A percentile compares a stretch with the other conserved stretches of the same genome.
These are phyloP conservation scores for Yamadazyma diospyri DNA, from an alignment of 1,139 yeast genomes.

Conservation along the genomic window DNA sequence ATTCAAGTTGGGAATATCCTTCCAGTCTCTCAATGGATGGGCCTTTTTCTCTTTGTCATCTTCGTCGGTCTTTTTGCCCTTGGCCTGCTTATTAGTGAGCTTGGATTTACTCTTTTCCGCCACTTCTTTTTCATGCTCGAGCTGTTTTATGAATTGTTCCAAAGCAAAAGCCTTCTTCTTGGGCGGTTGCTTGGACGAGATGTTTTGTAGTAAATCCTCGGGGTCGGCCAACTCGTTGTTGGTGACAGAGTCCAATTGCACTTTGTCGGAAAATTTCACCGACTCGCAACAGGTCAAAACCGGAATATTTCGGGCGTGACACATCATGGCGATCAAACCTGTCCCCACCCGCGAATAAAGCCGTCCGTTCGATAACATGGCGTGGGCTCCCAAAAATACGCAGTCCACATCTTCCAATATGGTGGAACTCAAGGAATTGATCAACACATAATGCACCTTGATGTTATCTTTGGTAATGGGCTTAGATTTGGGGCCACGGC, in stretches of 20 bases:
- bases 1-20: slow-evolving; percentile 58
- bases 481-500: slow-evolving; percentile 13
- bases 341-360: slow-evolving; percentile 93
- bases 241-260: slow-evolving; percentile 92
- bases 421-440: slow-evolving; percentile 76
- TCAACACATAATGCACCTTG: slow-evolving; percentile 59
- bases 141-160: slow-evolving; percentile 57
- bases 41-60: slow-evolving; percentile 12
- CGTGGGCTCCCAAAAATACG: slow-evolving; percentile 94
- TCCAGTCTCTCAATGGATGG: slow-evolving; percentile 61
- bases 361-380: slow-evolving; percentile 93
- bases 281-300: slow-evolving; percentile 95
- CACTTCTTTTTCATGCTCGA: slow-evolving; percentile 21
- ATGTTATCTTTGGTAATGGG: slow-evolving; percentile 36
- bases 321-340: slow-evolving; percentile 89
- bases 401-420: slow-evolving; percentile 78
- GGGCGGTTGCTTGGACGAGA: slow-evolving; percentile 46
- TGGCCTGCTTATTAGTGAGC: slow-evolving; percentile 7
- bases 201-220: slow-evolving; percentile 59
- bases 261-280: slow-evolving; percentile 90
- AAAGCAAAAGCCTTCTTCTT: slow-evolving; percentile 63
- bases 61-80: slow-evolving; percentile 13
- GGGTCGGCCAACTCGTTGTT: slow-evolving; percentile 89
- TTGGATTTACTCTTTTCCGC: slow-evolving; percentile 8
- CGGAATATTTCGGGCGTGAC: slow-evolving; percentile 84